A percentile compares a stretch with the other conserved stretches of the same genome.
Evolutionary conservation across 768 basidiomycete species (phyloP).

Genomic region (Cystobasidiopsis lactophilus): DNA sequence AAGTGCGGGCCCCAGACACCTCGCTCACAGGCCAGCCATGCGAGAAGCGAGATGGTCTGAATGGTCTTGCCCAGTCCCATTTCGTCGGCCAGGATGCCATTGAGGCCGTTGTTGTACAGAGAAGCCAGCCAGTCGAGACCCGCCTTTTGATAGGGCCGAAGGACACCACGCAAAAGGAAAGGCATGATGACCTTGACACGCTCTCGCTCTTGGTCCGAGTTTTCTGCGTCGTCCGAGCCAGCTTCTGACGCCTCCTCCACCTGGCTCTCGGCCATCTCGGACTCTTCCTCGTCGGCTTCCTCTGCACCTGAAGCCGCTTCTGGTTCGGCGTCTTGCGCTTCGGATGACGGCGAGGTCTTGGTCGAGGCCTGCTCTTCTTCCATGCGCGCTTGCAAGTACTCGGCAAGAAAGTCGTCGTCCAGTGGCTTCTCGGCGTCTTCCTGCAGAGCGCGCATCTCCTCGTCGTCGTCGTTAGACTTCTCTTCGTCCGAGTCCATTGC

Average conservation of each 20-base stretch:
- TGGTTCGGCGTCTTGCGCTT: too few species aligned
- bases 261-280: background rate
- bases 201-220: background rate
- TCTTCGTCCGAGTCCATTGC: conserved; percentile 18
- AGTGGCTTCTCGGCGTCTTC: conserved; percentile 26
- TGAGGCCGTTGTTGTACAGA: conserved; percentile 27
- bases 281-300: background rate
- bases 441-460: conserved; percentile 24
- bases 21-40: conserved; percentile 48
- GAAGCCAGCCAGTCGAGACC: conserved; percentile 31
- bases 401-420: background rate
- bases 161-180: conserved; percentile 28
- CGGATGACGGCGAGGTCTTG: too few species aligned
- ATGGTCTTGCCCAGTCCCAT: conserved; percentile 40
- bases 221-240: background rate
- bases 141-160: conserved; percentile 30
- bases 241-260: conserved; percentile 1
- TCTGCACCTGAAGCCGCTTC: background rate
- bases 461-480: conserved; percentile 15
- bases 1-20: conserved; percentile 59
- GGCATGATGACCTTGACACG: conserved; percentile 17
- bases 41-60: conserved; percentile 85
- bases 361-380: too few species aligned
- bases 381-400: too few species aligned
- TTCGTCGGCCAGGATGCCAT: conserved; percentile 22